Evolutionary conservation across 306 rosid genomes (phyloP).

Genomic region (Vigna mungo): DNA sequence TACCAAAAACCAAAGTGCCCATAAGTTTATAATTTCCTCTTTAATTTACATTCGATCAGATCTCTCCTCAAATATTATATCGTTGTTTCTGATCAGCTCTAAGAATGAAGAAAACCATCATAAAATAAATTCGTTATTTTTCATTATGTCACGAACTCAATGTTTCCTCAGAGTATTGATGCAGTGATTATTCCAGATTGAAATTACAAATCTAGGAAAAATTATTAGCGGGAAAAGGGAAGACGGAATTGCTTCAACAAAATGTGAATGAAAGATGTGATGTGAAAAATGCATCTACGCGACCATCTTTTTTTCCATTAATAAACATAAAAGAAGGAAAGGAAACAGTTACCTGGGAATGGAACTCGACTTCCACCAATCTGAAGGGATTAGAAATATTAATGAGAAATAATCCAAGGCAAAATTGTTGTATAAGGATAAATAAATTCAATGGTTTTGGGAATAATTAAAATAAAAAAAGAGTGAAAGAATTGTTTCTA

Average conservation of each 20-base stretch:
- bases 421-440: background rate
- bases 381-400: constrained; percentile 37
- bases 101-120: constrained; percentile 1
- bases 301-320: background rate
- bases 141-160: background rate
- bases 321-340: constrained; percentile 1
- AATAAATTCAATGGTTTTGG: background rate
- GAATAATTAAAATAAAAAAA: background rate
- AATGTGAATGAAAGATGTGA: constrained; percentile 37
- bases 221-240: background rate
- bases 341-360: constrained; percentile 46
- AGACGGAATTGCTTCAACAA: constrained; percentile 4
- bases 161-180: background rate
- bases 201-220: constrained; percentile 5
- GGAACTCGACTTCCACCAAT: constrained; percentile 41
- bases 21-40: background rate
- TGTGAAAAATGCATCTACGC: constrained; percentile 9
- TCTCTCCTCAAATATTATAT: background rate
- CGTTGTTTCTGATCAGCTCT: background rate
- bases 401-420: constrained; percentile 10
- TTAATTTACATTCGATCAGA: background rate
- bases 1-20: background rate
- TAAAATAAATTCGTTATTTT: background rate
- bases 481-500: background rate
- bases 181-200: constrained; percentile 4